Percentiles rank a stretch among this genome's conserved stretches.
Conservation (phyloP, 108 stramenopile genomes). For the Nannochloropsis granulata region DNA sequence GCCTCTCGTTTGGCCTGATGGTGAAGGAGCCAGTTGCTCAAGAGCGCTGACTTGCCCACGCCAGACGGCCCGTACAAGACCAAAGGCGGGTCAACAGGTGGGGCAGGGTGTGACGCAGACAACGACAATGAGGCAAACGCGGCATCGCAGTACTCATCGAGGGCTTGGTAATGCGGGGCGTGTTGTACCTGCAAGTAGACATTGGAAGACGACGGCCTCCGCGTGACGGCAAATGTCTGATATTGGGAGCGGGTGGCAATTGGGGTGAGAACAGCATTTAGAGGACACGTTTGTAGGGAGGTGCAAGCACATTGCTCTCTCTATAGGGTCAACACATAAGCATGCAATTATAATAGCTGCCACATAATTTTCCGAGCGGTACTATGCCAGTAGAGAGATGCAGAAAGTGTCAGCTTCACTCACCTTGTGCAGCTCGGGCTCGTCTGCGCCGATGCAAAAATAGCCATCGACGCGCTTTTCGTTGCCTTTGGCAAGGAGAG, state of each 20-base stretch:
- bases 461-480: neutral
- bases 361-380: neutral
- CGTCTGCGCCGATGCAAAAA: slow-evolving; percentile 20
- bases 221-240: neutral
- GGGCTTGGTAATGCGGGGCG: neutral
- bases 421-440: slow-evolving; percentile 27
- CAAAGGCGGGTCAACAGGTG: neutral
- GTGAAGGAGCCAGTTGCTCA: slow-evolving; percentile 42
- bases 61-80: slow-evolving; percentile 34
- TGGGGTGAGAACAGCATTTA: too few species aligned
- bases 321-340: too few species aligned
- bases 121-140: slow-evolving; percentile 17
- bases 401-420: slow-evolving; percentile 3
- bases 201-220: neutral
- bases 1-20: slow-evolving; percentile 12
- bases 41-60: slow-evolving; percentile 40
- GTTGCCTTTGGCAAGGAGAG: neutral
- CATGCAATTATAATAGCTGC: too few species aligned
- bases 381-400: neutral
- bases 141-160: neutral
- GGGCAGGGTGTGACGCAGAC: neutral
- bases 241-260: too few species aligned
- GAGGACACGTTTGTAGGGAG: too few species aligned
- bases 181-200: neutral
- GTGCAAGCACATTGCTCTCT: too few species aligned